Percentiles rank a stretch among this genome's conserved stretches.
phyloP scores from a whole-genome alignment of 106 monocot species.

The Gastrodia elata region DNA sequence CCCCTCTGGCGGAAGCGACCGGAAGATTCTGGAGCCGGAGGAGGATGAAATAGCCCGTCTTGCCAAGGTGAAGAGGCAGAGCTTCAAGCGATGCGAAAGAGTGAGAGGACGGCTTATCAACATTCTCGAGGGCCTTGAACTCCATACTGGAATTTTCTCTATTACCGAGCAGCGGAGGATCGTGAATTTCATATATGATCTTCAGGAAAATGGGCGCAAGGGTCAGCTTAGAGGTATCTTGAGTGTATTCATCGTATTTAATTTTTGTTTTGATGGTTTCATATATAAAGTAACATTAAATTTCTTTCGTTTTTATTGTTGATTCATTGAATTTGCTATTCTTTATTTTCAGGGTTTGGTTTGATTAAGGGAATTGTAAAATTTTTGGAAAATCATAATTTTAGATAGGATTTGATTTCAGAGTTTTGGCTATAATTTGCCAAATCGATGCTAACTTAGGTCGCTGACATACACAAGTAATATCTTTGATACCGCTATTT shows the following conservation, averaged over 20 bases:
- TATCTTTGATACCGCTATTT: too few relatives aligned
- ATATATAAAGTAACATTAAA: neutral
- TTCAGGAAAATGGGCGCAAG: slow-evolving; percentile 35
- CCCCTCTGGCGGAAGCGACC: neutral
- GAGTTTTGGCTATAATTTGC: too few relatives aligned
- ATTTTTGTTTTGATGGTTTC: neutral
- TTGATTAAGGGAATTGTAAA: too few relatives aligned
- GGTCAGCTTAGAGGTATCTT: slow-evolving; percentile 36
- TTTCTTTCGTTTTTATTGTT: neutral
- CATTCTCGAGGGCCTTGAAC: slow-evolving; percentile 48
- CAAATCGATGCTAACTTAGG: too few relatives aligned
- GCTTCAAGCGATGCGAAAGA: slow-evolving; percentile 35
- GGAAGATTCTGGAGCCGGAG: slow-evolving; percentile 1
- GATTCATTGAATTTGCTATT: neutral
- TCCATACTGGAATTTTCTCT: slow-evolving; percentile 45
- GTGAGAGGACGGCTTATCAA: slow-evolving; percentile 32
- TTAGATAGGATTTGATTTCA: too few relatives aligned
- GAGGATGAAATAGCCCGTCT: slow-evolving; percentile 15
- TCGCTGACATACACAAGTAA: too few relatives aligned
- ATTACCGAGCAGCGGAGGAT: slow-evolving; percentile 35
- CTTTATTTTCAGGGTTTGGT: too few relatives aligned
- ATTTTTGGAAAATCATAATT: too few relatives aligned
- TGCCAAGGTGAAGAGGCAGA: slow-evolving; percentile 37
- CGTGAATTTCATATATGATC: slow-evolving; percentile 32
- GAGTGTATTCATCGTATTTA: neutral